Conservation (phyloP, 208 protist species). For the Zelonia costaricensis region DNA sequence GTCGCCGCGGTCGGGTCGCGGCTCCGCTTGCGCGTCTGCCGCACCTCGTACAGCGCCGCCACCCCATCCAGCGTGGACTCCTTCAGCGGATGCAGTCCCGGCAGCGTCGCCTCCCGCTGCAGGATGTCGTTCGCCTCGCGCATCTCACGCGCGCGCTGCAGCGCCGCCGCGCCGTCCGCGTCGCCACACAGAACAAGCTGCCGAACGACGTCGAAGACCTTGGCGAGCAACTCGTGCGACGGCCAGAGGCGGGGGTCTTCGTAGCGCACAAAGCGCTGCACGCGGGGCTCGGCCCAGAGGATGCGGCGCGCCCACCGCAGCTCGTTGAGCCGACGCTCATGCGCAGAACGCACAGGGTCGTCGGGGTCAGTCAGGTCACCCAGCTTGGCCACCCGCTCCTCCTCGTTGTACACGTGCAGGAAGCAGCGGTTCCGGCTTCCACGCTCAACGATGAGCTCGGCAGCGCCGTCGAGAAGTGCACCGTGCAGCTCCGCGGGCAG, state of each 20-base stretch:
- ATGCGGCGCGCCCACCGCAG: conserved; percentile 58
- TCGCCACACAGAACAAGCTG: conserved; percentile 50
- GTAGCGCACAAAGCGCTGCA: conserved; percentile 50
- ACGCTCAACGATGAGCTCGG: conserved; percentile 62
- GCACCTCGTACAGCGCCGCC: conserved; percentile 34
- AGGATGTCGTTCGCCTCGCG: conserved; percentile 45
- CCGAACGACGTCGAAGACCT: conserved; percentile 45
- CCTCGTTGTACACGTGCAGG: conserved; percentile 66
- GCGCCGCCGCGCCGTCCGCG: conserved; percentile 15
- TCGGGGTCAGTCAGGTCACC: not conserved
- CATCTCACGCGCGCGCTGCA: conserved; percentile 29
- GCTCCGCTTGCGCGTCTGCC: conserved; percentile 22
- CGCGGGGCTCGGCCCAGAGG: conserved; percentile 39
- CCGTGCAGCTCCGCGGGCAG: conserved; percentile 38
- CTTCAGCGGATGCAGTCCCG: conserved; percentile 66
- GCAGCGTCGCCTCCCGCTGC: conserved; percentile 30
- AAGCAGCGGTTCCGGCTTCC: conserved; percentile 40
- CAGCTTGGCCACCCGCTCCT: conserved; percentile 48
- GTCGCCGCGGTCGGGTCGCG: conserved; percentile 16
- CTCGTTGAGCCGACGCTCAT: conserved; percentile 41
- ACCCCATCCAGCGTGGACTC: conserved; percentile 43
- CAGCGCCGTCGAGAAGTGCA: conserved; percentile 35
- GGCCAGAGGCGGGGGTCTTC: conserved; percentile 60
- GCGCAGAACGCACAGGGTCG: conserved; percentile 13
- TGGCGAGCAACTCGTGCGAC: conserved; percentile 26